These are phyloP conservation scores for Metschnikowia anglica DNA, from an alignment of 805 yeast species.

Conservation along the genomic window DNA sequence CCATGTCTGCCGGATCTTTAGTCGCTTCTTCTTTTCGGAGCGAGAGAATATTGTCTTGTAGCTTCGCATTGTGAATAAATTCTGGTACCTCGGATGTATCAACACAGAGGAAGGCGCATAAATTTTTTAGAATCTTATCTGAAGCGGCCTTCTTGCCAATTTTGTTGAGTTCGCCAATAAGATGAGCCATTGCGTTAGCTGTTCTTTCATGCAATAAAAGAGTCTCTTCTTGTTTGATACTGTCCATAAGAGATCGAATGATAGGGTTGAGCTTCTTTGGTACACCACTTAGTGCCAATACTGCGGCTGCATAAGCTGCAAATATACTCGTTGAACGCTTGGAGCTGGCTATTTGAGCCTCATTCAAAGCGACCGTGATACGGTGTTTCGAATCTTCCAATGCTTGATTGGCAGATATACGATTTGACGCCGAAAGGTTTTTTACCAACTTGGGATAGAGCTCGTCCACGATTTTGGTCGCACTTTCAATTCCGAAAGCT, in stretches of 20 bases:
- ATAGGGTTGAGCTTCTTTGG: slow-evolving; percentile 88
- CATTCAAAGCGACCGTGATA: slow-evolving; percentile 62
- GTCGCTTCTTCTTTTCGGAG: slow-evolving; percentile 74
- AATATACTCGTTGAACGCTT: slow-evolving; percentile 59
- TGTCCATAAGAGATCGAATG: slow-evolving; percentile 88
- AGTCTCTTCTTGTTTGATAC: slow-evolving; percentile 74
- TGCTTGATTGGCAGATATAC: slow-evolving; percentile 68
- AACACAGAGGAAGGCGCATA: slow-evolving; percentile 91
- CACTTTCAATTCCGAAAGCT: slow-evolving; percentile 80
- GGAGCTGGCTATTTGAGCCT: slow-evolving; percentile 54
- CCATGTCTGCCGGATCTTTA: slow-evolving; percentile 59
- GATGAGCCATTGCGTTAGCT: slow-evolving; percentile 63
- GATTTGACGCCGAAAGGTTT: slow-evolving; percentile 62
- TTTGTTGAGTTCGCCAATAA: slow-evolving; percentile 58
- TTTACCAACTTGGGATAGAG: slow-evolving; percentile 65
- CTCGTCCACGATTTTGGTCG: slow-evolving; percentile 64
- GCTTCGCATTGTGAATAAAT: slow-evolving; percentile 61
- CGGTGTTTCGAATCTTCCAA: slow-evolving; percentile 77
- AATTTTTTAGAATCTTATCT: slow-evolving; percentile 83
- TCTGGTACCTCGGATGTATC: slow-evolving; percentile 97
- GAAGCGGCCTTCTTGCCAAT: slow-evolving; percentile 69
- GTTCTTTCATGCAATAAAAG: slow-evolving; percentile 66
- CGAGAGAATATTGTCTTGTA: slow-evolving; percentile 62
- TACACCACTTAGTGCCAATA: slow-evolving; percentile 58
- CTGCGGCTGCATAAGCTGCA: slow-evolving; percentile 77